Evolutionary conservation across 1,139 yeast species (phyloP), one percentile per base, ranked within the genome.

Genomic region (Candida tropicalis): DNA sequence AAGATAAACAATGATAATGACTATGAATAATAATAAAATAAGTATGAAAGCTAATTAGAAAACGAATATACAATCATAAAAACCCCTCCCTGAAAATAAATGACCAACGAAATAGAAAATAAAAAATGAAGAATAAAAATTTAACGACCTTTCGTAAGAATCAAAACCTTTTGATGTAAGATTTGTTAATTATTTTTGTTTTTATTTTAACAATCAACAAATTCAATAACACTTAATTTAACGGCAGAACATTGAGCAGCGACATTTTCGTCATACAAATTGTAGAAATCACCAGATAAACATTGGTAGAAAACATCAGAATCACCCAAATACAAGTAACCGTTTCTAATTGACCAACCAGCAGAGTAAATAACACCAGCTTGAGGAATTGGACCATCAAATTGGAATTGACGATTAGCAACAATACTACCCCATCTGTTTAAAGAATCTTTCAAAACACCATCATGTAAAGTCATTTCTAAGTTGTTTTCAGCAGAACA

Each of bases 381-480:
- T 77, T 86, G 95, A 59, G 93, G 93, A 69, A 91, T 90, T 56
- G 93, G 95, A 66, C 93, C 93, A 63, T 85, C 93, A 59, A 85
- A 85, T 74, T 85, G 93, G 84, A 85, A 84, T 75, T 85, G 93
- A 73, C 85, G 80, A 83, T 84, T 84, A 50, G 91, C 86, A 58
- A 85, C 93, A 66, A 85, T 84, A 47, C 90, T 81, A 61, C 93
- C 93, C 54, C 85, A 70, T 80, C 93, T 82, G 48, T 88, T 88
- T 46, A 68, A 54, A 42, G 77, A 61, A 60, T 85, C 93, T 35
- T 73, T 77, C 65, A 85, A 74, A 49, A 81, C 58, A 55, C 81
- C 70, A 40, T 61, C 75, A 40, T 71, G 62, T 59, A 85, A 77
- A 27, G 70, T 67, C 76, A 85, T 69, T 42, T 81, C 59, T 13